phyloP scores from a whole-genome alignment of 2,329 filamentous ascomycete species.

The Leptoxyphium fumago region DNA sequence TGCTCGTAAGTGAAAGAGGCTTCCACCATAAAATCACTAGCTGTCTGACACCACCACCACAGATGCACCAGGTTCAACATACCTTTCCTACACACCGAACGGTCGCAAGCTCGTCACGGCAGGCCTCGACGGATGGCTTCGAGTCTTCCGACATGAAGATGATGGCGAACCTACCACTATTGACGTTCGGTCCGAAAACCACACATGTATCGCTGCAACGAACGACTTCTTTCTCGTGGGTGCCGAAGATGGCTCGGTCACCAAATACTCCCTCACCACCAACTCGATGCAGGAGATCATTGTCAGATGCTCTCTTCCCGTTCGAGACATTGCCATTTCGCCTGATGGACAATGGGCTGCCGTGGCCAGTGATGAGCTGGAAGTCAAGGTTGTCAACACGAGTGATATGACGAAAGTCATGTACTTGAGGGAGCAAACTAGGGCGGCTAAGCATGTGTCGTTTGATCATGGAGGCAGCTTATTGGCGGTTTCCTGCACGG shows the following conservation, averaged over 20 bases:
- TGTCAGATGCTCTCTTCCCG: conserved; percentile 67
- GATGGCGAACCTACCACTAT: conserved; percentile 87
- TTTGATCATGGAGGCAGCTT: conserved; percentile 70
- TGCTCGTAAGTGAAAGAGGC: conserved; percentile 29
- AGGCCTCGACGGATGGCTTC: conserved; percentile 84
- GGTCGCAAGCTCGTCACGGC: conserved; percentile 79
- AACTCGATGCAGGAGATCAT: conserved; percentile 68
- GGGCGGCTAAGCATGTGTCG: conserved; percentile 78
- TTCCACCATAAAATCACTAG: background rate
- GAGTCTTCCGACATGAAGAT: conserved; percentile 80
- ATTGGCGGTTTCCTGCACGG: conserved; percentile 69
- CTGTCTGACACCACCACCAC: conserved; percentile 1
- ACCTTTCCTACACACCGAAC: conserved; percentile 77
- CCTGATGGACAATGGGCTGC: conserved; percentile 76
- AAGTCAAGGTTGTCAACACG: conserved; percentile 76
- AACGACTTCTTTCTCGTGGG: conserved; percentile 78
- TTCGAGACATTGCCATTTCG: conserved; percentile 74
- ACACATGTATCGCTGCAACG: conserved; percentile 61
- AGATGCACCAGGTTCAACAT: conserved; percentile 78
- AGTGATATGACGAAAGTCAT: conserved; percentile 62
- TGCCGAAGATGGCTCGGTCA: conserved; percentile 91
- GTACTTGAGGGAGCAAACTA: conserved; percentile 67
- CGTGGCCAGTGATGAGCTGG: conserved; percentile 90
- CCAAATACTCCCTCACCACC: conserved; percentile 68
- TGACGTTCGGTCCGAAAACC: conserved; percentile 79